Conservation (phyloP, 139 green algal genomes). For the Chlamydomonas asymmetrica region DNA sequence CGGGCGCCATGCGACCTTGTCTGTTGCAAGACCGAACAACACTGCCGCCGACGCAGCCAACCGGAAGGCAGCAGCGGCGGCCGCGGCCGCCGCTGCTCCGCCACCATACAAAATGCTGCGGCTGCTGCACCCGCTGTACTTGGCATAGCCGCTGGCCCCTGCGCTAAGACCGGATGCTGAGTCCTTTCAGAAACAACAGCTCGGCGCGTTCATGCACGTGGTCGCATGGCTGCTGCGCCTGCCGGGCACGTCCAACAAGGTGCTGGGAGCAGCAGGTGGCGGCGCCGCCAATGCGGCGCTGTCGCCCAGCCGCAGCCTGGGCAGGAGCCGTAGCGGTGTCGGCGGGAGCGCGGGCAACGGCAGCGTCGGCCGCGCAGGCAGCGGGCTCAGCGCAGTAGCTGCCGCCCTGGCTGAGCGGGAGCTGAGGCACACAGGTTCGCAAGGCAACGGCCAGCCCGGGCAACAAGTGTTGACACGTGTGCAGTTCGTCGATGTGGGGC, state of each 20-base stretch:
- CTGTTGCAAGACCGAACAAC: too few relatives aligned
- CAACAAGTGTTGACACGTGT: too few relatives aligned
- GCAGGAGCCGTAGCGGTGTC: not conserved
- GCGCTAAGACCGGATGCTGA: constrained; percentile 25
- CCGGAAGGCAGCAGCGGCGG: not conserved
- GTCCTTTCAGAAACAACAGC: constrained; percentile 44
- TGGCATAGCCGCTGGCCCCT: constrained; percentile 38
- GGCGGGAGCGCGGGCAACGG: not conserved
- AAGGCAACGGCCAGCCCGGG: too few relatives aligned
- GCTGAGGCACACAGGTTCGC: too few relatives aligned
- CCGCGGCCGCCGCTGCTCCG: not conserved
- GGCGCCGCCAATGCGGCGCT: constrained; percentile 1
- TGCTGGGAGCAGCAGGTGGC: too few relatives aligned
- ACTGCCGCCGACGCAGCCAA: not conserved
- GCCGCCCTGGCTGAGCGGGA: too few relatives aligned
- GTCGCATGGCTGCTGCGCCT: constrained; percentile 42
- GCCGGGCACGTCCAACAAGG: constrained; percentile 12
- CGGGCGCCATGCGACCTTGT: too few relatives aligned
- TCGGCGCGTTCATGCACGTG: constrained; percentile 37
- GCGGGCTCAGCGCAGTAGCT: too few relatives aligned
- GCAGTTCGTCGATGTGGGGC: too few relatives aligned
- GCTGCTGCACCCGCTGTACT: constrained; percentile 47
- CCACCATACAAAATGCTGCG: constrained; percentile 25
- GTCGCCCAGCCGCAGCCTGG: not conserved
- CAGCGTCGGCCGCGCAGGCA: too few relatives aligned